Base-by-base conservation (phyloP, 495 filamentous ascomycete genomes). In the Ascodesmis nigricans region DNA sequence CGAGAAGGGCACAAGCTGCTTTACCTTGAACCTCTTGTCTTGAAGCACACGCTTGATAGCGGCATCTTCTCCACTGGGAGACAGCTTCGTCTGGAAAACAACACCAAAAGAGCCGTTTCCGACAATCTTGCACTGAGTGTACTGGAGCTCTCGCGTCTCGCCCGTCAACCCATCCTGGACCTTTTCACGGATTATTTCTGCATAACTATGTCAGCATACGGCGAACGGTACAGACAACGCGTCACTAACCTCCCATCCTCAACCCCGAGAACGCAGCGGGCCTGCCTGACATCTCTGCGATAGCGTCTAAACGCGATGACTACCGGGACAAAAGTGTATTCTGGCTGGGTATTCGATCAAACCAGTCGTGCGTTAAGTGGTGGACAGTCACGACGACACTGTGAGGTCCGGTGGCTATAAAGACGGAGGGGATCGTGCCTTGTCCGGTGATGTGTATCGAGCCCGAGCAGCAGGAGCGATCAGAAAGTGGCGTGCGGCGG, bases 11-110 rank as follows among this genome's bases (percentile, higher is more conserved):
- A n/a, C n/a, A n/a, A n/a, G n/a, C n/a, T n/a, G n/a, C n/a, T n/a
- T n/a, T n/a, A 84, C 87, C 79, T 97, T 97, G 70, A 97, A 97
- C 42, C 87, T 70, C 64, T 97, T 97, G 62, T 97, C 87, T 51
- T 97, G 87, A 37, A 97, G 66, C 32, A 97, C 87, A 47, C 87
- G 71, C 64, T 97, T 97, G 61, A 97, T 97, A 52, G 87, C 87
- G 38, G 87, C 87, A 59, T 97, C 87, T 55, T 97, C 87, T 40
- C 84, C 84, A 44, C 75, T 84, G 10, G 87, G 87, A 41, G 87
- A 82, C 50, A 97, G 71, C 60, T 95, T 97, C 20, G 87, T 97
- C 57, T 97, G 87, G 55, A 97, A 97, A 41, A 97, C 87, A 14
- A 97, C 87, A 40, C 87, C 87, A 54, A 97, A 97, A 9, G 87